phyloP scores from a whole-genome alignment of 139 green algal genomes.

The Micractinium conductrix region DNA sequence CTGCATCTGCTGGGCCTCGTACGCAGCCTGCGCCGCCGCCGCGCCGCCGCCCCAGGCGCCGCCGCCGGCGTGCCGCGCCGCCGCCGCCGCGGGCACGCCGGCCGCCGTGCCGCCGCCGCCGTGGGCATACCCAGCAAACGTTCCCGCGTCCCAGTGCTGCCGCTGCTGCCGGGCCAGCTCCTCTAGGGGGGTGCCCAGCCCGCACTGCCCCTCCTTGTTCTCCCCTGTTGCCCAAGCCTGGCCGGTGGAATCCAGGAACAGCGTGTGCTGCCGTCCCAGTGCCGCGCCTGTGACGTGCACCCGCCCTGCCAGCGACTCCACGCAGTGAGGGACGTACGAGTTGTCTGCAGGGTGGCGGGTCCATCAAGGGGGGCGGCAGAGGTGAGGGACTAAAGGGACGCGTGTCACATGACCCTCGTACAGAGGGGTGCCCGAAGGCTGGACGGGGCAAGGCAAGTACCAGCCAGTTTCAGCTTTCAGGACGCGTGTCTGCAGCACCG shows the following conservation, averaged over 20 bases:
- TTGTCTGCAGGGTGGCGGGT: conserved; percentile 22
- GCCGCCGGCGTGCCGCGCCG: neutral
- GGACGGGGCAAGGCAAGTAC: neutral
- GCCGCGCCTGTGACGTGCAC: conserved; percentile 43
- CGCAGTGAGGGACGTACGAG: conserved; percentile 10
- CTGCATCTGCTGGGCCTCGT: conserved; percentile 20
- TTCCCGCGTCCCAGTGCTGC: conserved; percentile 42
- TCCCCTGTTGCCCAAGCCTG: conserved; percentile 61
- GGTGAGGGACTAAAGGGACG: neutral
- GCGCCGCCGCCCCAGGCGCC: neutral
- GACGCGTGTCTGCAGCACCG: neutral
- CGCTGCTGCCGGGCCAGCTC: conserved; percentile 61
- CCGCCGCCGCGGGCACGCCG: neutral
- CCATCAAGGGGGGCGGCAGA: neutral
- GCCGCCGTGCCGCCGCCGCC: neutral
- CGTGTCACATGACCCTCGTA: neutral
- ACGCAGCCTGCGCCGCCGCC: conserved; percentile 10
- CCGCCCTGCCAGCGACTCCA: conserved; percentile 68
- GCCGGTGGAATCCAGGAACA: conserved; percentile 67
- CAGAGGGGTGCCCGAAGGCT: neutral
- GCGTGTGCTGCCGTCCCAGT: conserved; percentile 68
- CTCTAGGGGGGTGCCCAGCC: conserved; percentile 63
- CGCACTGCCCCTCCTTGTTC: conserved; percentile 69
- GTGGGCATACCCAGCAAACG: neutral
- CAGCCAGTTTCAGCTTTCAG: neutral